Conservation (phyloP, 805 yeast genomes). For the Wickerhamiella brachini region DNA sequence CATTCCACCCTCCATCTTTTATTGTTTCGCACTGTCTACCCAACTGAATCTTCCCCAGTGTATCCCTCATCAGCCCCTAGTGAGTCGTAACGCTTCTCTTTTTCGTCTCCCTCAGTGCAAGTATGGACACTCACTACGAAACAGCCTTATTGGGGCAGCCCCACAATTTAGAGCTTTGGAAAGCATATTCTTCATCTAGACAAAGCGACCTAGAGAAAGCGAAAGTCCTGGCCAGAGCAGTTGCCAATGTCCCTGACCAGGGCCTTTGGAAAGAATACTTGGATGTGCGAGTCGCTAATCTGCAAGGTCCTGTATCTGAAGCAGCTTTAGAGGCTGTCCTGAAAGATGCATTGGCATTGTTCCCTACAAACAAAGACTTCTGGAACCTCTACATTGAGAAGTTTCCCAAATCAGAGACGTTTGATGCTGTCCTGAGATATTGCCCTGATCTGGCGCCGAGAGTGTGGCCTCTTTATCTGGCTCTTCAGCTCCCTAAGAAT, state of each 20-base stretch:
- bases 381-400: conserved; percentile 8
- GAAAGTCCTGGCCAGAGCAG: conserved; percentile 1
- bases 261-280: conserved; percentile 43
- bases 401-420: conserved; percentile 26
- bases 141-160: not conserved
- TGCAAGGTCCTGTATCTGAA: not conserved
- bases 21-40: no score
- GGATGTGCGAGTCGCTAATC: conserved; percentile 27
- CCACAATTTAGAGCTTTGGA: not conserved
- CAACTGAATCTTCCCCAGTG: no score
- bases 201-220: not conserved
- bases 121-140: not conserved
- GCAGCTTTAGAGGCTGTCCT: not conserved
- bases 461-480: conserved; percentile 42
- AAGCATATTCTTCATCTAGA: not conserved
- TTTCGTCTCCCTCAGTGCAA: no score
- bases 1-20: no score
- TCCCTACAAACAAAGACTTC: conserved; percentile 4
- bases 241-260: conserved; percentile 14
- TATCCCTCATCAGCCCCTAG: no score
- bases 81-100: no score
- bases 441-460: conserved; percentile 34
- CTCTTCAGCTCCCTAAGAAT: conserved; percentile 25
- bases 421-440: conserved; percentile 36
- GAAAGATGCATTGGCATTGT: conserved; percentile 6